Conservation (phyloP, 495 filamentous ascomycete genomes). For the Amorphotheca resinae region DNA sequence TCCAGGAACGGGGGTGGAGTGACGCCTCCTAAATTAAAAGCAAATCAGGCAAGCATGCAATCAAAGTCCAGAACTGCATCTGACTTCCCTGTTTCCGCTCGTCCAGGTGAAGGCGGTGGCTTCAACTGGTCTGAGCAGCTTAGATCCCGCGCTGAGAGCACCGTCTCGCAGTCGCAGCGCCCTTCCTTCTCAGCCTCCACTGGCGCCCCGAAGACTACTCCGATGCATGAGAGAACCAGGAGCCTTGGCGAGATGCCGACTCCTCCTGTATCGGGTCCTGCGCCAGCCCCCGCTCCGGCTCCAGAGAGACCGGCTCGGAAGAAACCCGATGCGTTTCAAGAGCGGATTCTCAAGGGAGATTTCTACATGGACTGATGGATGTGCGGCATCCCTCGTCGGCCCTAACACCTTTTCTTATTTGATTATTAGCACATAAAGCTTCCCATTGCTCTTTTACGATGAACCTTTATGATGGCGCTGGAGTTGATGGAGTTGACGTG, state of each 20-base stretch:
- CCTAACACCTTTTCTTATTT: too few relatives aligned
- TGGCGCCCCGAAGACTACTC: constrained; percentile 3
- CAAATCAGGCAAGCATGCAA: constrained; percentile 35
- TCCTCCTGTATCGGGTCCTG: constrained; percentile 27
- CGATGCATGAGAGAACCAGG: constrained; percentile 54
- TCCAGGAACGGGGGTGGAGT: constrained; percentile 11
- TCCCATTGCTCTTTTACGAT: constrained; percentile 1
- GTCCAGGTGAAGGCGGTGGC: constrained; percentile 58
- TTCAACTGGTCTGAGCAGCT: constrained; percentile 95
- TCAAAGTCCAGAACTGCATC: constrained; percentile 41
- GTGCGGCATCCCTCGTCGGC: too few relatives aligned
- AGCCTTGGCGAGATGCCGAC: constrained; percentile 57
- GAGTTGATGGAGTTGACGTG: constrained; percentile 14
- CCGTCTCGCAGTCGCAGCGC: constrained; percentile 45
- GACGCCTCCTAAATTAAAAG: constrained; percentile 21
- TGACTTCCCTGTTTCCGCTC: constrained; percentile 41
- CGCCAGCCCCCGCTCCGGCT: constrained; percentile 32
- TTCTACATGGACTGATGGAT: constrained; percentile 81
- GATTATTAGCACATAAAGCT: constrained; percentile 9
- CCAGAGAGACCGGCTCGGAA: constrained; percentile 33
- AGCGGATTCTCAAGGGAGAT: constrained; percentile 92
- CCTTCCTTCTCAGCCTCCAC: constrained; percentile 23
- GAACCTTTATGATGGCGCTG: neutral
- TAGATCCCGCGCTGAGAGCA: constrained; percentile 75
- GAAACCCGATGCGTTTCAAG: constrained; percentile 84